A percentile compares a stretch with the other conserved stretches of the same genome.
These are phyloP conservation scores for Tetrahymena elliotti DNA, from an alignment of 73 alveolate genomes.

Conservation along the genomic window DNA sequence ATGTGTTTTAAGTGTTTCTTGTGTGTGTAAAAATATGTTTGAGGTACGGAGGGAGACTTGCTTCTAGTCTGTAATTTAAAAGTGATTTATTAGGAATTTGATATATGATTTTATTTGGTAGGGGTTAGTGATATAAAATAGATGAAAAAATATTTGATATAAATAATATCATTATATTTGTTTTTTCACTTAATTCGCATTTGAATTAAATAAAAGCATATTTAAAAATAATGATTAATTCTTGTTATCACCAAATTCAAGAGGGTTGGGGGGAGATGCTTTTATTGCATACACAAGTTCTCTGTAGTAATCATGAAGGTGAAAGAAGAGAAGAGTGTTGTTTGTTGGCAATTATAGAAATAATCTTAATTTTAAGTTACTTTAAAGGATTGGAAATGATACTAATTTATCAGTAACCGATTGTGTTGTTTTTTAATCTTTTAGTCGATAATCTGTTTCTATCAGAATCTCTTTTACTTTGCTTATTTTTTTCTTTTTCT, in stretches of 20 bases:
- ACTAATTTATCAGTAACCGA: neutral
- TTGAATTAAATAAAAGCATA: neutral
- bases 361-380: neutral
- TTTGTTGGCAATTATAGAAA: neutral
- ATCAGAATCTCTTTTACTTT: neutral
- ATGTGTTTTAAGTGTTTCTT: too few species aligned
- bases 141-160: too few species aligned
- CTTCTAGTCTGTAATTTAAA: neutral
- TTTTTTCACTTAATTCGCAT: neutral
- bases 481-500: neutral
- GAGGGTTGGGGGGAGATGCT: neutral
- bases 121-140: neutral
- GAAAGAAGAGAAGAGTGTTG: neutral
- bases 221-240: neutral
- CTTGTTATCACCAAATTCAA: neutral
- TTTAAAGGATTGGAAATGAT: neutral
- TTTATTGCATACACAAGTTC: neutral
- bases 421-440: neutral
- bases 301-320: neutral
- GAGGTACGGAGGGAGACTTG: neutral
- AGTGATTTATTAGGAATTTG: neutral
- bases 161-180: neutral
- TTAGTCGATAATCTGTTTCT: neutral
- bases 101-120: neutral
- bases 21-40: neutral